Percentiles rank a stretch among this genome's conserved stretches.
Evolutionary conservation across 768 basidiomycete species (phyloP).

Genomic region (Trametes coccinea): DNA sequence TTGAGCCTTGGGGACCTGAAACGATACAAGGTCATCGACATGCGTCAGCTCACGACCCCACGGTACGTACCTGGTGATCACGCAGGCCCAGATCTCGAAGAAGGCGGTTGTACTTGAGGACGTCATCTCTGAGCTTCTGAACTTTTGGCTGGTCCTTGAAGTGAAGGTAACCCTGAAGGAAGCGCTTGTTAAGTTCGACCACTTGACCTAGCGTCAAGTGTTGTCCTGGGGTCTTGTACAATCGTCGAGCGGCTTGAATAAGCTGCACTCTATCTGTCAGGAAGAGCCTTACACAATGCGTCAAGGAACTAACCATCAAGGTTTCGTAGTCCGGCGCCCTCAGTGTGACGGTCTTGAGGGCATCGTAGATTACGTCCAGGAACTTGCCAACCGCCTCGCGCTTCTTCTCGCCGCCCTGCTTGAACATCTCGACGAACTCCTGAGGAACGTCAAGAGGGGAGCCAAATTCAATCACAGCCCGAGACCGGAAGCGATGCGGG

Average conservation of each 20-base stretch:
- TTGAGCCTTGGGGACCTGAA: conserved; percentile 82
- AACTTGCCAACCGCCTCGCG: conserved; percentile 88
- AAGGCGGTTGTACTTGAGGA: conserved; percentile 87
- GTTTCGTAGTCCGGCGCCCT: conserved; percentile 97
- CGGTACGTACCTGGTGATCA: conserved; percentile 75
- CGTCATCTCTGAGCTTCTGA: conserved; percentile 73
- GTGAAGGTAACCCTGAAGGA: conserved; percentile 89
- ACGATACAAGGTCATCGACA: not conserved
- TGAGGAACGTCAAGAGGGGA: conserved; percentile 87
- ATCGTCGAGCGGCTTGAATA: conserved; percentile 90
- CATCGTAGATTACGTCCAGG: conserved; percentile 89
- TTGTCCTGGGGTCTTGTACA: conserved; percentile 94
- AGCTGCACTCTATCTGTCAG: conserved; percentile 49
- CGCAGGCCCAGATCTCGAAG: conserved; percentile 88
- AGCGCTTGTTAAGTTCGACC: conserved; percentile 89
- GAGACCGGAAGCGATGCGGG: conserved; percentile 81
- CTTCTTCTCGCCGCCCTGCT: conserved; percentile 84
- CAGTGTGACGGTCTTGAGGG: conserved; percentile 92
- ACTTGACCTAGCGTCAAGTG: conserved; percentile 94
- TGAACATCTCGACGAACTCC: conserved; percentile 88
- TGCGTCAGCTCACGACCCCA: not conserved
- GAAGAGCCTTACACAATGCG: no score
- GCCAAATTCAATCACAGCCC: conserved; percentile 97
- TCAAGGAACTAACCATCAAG: conserved; percentile 69
- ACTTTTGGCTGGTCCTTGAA: conserved; percentile 93